These are phyloP conservation scores for Tricholoma sp. DNA, from an alignment of 768 basidiomycete genomes.

Conservation along the genomic window DNA sequence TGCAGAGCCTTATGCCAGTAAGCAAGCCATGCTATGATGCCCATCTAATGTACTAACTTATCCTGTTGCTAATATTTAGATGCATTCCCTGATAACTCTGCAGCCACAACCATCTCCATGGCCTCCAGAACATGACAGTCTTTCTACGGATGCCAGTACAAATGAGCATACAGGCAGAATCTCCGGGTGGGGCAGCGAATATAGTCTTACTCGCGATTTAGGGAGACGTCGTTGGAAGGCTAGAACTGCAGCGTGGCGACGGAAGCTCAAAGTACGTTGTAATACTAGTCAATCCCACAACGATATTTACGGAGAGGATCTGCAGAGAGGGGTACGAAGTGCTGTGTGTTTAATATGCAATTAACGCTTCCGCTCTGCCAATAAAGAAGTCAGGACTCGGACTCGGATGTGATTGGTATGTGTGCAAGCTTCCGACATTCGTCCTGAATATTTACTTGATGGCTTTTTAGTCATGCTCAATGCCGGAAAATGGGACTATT, in stretches of 20 bases:
- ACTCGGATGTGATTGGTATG: no score
- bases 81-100: neutral
- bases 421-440: no score
- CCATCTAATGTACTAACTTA: neutral
- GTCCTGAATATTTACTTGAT: no score
- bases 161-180: neutral
- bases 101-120: neutral
- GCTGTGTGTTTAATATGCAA: neutral
- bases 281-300: neutral
- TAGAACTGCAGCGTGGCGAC: neutral
- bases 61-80: neutral
- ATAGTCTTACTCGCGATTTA: neutral
- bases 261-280: neutral
- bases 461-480: no score
- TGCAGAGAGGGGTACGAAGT: neutral
- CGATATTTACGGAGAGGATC: neutral
- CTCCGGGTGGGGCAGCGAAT: neutral
- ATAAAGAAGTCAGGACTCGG: no score
- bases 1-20: constrained; percentile 6
- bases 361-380: no score
- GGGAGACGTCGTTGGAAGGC: neutral
- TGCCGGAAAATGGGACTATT: no score
- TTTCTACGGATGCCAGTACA: neutral
- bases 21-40: neutral
- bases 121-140: neutral